Conservation (phyloP, 176 grass and related monocot species). For the Themeda triandra region DNA sequence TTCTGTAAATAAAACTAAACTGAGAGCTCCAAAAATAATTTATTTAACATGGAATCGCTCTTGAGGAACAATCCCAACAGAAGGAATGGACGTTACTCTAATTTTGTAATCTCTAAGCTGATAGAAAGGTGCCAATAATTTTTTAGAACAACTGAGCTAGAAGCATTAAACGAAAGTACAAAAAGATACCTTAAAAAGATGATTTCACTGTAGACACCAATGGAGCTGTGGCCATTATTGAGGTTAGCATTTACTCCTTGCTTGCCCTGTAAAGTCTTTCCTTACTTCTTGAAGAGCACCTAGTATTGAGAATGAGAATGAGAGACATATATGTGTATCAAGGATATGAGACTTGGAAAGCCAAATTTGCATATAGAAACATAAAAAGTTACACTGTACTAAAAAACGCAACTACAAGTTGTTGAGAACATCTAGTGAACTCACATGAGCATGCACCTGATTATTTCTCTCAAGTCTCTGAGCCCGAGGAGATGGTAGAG, state of each 20-base stretch:
- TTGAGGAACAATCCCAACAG: not conserved
- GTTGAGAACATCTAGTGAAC: not conserved
- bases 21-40: not conserved
- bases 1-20: not conserved
- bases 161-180: not conserved
- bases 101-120: not conserved
- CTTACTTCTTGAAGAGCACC: not conserved
- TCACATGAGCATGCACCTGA: not conserved
- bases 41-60: not conserved
- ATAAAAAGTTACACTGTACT: not conserved
- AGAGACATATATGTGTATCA: not conserved
- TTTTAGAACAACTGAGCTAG: not conserved
- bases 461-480: constrained; percentile 4
- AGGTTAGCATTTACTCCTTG: not conserved
- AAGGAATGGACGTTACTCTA: not conserved
- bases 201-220: no score
- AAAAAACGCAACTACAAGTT: not conserved
- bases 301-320: not conserved
- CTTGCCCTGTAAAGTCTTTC: not conserved
- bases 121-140: not conserved
- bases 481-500: not conserved
- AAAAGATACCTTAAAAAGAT: not conserved
- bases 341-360: not conserved
- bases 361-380: not conserved
- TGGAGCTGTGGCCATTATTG: not conserved